Conservation (phyloP, 257 asterid genomes). For the Salvia hispanica region DNA sequence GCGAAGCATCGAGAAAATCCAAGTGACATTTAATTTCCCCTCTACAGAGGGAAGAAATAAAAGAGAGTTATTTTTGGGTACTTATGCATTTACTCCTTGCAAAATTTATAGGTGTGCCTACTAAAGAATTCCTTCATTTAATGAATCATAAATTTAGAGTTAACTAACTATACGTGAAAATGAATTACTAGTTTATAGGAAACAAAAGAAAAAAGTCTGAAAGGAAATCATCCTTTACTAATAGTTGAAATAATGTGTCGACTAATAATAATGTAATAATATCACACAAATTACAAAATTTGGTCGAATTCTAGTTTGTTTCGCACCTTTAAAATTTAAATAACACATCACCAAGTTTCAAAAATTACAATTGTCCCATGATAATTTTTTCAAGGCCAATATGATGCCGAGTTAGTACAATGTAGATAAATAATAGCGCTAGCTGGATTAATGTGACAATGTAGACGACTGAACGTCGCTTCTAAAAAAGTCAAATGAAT, state of each 20-base stretch:
- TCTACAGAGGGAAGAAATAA: neutral
- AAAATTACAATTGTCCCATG: too few relatives aligned
- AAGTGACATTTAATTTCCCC: neutral
- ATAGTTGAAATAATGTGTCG: neutral
- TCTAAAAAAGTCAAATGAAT: too few relatives aligned
- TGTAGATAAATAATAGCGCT: too few relatives aligned
- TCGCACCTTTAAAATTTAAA: too few relatives aligned
- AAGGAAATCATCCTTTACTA: neutral
- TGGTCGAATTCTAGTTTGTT: too few relatives aligned
- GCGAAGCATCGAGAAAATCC: neutral
- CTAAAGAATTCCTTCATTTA: slow-evolving; percentile 25
- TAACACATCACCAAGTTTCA: too few relatives aligned
- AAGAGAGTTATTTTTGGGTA: neutral
- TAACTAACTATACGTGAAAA: neutral
- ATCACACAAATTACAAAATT: too few relatives aligned
- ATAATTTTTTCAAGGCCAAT: too few relatives aligned
- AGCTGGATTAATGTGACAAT: too few relatives aligned
- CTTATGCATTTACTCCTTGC: slow-evolving; percentile 24
- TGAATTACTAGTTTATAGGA: neutral
- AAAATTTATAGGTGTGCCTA: slow-evolving; percentile 34
- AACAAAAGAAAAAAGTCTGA: neutral
- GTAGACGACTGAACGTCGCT: too few relatives aligned
- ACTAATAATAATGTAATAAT: neutral
- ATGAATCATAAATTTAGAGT: slow-evolving; percentile 4
- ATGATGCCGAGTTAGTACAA: too few relatives aligned